A percentile compares a stretch with the other conserved stretches of the same genome.
Evolutionary conservation across 2,329 filamentous ascomycete genomes (phyloP).

Genomic region (Torrubiella hemipterigena): DNA sequence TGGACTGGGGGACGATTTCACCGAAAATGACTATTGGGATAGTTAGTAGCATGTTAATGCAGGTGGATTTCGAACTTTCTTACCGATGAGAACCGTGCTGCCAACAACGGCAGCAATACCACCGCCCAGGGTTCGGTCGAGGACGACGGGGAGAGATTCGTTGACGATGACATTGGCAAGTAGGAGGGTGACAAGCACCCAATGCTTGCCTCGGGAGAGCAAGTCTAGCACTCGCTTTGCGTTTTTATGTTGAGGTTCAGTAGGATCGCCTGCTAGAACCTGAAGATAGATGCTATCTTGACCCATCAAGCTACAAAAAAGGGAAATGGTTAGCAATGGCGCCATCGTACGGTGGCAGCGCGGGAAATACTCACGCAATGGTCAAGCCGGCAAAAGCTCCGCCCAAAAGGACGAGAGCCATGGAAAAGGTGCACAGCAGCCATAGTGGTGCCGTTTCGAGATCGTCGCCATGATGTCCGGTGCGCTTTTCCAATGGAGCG

Average conservation of each 20-base stretch:
- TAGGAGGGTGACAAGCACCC: constrained; percentile 90
- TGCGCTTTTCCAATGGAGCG: constrained; percentile 25
- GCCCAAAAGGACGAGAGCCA: constrained; percentile 71
- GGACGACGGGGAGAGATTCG: constrained; percentile 87
- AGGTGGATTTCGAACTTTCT: constrained; percentile 12
- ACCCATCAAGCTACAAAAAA: constrained; percentile 43
- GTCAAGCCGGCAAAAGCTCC: constrained; percentile 93
- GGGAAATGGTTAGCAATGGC: constrained; percentile 7
- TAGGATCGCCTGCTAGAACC: constrained; percentile 76
- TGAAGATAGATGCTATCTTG: constrained; percentile 95
- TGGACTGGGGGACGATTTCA: constrained; percentile 88
- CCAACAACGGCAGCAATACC: constrained; percentile 90
- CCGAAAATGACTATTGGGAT: constrained; percentile 75
- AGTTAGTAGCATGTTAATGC: constrained; percentile 1
- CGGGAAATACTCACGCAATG: constrained; percentile 50
- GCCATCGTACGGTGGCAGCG: background rate
- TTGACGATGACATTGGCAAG: constrained; percentile 97
- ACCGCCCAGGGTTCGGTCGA: constrained; percentile 86
- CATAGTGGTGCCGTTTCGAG: constrained; percentile 59
- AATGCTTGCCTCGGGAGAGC: constrained; percentile 84
- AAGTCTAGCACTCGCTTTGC: constrained; percentile 71
- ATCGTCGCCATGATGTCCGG: constrained; percentile 34
- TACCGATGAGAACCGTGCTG: constrained; percentile 89
- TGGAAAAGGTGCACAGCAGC: constrained; percentile 69
- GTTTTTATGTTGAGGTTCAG: constrained; percentile 76